Evolutionary conservation across 495 filamentous ascomycete genomes (phyloP).

Genomic region (Copromyces sp.): DNA sequence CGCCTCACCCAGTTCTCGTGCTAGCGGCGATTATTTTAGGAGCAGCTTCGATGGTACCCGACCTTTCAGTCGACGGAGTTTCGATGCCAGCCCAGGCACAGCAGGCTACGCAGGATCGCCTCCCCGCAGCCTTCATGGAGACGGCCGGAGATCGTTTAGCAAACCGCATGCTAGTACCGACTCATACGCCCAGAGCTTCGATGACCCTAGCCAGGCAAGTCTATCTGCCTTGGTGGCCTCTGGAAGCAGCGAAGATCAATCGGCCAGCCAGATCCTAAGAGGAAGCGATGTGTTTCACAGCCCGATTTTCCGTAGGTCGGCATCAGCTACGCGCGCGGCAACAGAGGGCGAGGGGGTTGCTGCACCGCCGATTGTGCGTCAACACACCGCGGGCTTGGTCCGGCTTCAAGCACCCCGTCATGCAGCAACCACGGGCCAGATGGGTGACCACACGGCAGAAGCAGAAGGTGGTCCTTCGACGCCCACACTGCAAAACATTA

Average conservation of each 20-base stretch:
- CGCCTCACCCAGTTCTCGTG: conserved; percentile 32
- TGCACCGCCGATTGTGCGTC: not conserved
- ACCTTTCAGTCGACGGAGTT: conserved; percentile 40
- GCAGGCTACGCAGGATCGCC: conserved; percentile 24
- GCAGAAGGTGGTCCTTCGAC: conserved; percentile 28
- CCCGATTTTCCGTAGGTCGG: conserved; percentile 54
- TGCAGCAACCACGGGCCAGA: conserved; percentile 28
- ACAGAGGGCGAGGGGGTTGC: conserved; percentile 2
- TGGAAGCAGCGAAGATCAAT: conserved; percentile 68
- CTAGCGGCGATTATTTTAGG: conserved; percentile 32
- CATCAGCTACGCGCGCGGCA: conserved; percentile 25
- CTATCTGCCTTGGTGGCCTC: conserved; percentile 59
- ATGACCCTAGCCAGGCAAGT: conserved; percentile 45
- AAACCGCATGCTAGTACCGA: conserved; percentile 56
- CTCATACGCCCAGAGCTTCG: conserved; percentile 66
- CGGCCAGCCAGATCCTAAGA: conserved; percentile 81
- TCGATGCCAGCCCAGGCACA: conserved; percentile 35
- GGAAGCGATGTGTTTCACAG: conserved; percentile 82
- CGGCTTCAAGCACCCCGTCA: conserved; percentile 9
- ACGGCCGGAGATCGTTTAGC: conserved; percentile 39
- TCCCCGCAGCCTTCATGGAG: conserved; percentile 47
- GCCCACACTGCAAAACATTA: conserved; percentile 58
- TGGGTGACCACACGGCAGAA: conserved; percentile 22
- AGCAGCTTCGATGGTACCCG: conserved; percentile 32
- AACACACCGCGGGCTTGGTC: conserved; percentile 9